These are phyloP conservation scores for Lenwebbia sp. DNA, from an alignment of 345 rosid genomes.

Conservation along the genomic window DNA sequence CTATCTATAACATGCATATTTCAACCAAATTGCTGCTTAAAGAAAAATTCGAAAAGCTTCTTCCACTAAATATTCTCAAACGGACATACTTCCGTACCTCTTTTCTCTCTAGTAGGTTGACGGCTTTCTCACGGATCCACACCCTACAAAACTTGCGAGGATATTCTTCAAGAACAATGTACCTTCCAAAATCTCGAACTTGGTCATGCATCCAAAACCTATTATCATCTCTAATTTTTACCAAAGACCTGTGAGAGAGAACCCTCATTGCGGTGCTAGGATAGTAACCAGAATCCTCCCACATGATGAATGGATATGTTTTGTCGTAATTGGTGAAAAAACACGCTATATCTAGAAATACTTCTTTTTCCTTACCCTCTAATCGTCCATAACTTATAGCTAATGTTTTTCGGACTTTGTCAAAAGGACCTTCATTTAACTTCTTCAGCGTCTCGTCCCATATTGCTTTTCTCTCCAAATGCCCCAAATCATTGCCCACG, in stretches of 20 bases:
- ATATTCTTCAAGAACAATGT: background rate
- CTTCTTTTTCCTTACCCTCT: background rate
- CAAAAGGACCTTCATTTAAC: background rate
- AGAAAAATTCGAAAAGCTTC: background rate
- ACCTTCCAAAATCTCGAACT: background rate
- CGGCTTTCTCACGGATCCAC: background rate
- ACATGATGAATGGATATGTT: background rate
- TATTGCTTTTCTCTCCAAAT: background rate
- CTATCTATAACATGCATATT: too few relatives aligned
- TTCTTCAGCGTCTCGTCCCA: background rate
- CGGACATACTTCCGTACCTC: too few relatives aligned
- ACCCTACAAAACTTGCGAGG: background rate
- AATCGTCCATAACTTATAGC: background rate
- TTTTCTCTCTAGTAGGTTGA: background rate
- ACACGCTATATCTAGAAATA: background rate
- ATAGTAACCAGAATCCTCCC: background rate
- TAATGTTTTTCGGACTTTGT: background rate
- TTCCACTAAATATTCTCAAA: background rate
- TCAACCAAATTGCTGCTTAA: background rate
- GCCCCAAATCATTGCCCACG: background rate
- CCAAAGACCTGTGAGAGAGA: background rate
- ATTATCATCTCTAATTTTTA: background rate
- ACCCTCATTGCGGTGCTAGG: accelerated
- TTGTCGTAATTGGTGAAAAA: background rate
- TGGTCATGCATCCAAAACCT: background rate